Conservation (phyloP, 345 rosid genomes). For the Pistacia vera region DNA sequence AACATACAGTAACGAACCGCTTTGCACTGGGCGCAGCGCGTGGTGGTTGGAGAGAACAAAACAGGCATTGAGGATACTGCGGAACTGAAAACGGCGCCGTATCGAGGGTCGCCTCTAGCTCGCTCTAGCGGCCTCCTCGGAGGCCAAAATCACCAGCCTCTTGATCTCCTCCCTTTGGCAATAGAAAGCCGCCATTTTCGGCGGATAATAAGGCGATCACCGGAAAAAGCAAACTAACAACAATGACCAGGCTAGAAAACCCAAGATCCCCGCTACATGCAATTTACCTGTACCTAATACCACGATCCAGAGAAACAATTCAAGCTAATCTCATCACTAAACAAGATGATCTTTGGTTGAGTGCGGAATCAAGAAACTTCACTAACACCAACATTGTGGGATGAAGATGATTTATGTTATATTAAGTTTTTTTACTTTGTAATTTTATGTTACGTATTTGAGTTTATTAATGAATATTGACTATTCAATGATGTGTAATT, state of each 20-base stretch:
- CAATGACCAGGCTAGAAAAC: conserved; percentile 73
- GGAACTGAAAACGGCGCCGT: conserved; percentile 39
- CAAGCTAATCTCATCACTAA: conserved; percentile 37
- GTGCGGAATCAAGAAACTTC: too few species aligned
- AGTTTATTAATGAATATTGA: too few species aligned
- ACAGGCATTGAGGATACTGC: conserved; percentile 59
- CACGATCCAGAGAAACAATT: conserved; percentile 40
- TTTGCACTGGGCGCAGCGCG: conserved; percentile 87
- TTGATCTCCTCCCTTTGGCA: conserved; percentile 67
- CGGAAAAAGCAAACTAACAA: conserved; percentile 50
- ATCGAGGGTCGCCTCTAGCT: conserved; percentile 62
- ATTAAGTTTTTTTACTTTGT: too few species aligned
- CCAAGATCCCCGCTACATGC: conserved; percentile 87
- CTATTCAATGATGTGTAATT: too few species aligned
- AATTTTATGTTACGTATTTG: too few species aligned
- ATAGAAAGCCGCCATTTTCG: conserved; percentile 70
- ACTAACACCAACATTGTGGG: too few species aligned
- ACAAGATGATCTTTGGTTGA: too few species aligned
- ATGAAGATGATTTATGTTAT: too few species aligned
- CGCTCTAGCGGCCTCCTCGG: conserved; percentile 88
- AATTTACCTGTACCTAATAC: conserved; percentile 60
- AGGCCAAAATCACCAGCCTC: conserved; percentile 72
- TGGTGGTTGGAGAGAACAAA: conserved; percentile 73
- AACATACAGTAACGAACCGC: conserved; percentile 82
- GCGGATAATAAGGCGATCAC: conserved; percentile 46